phyloP scores from a whole-genome alignment of 805 yeast species.

The Brettanomyces bruxellensis region DNA sequence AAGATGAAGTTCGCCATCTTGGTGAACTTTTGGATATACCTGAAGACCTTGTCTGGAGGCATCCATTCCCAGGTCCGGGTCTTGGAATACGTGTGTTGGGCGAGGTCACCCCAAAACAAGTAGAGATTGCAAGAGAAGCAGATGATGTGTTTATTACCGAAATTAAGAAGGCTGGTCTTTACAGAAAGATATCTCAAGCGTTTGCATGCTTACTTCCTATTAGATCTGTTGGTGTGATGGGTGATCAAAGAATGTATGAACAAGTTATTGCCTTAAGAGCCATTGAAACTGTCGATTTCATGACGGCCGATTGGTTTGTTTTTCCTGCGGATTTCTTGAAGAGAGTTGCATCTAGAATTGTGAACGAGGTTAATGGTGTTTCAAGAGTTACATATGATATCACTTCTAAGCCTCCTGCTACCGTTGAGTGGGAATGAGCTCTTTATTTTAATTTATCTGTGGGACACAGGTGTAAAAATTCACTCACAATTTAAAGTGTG shows the following conservation, averaged over 20 bases:
- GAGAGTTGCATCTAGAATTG: conserved; percentile 89
- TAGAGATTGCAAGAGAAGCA: conserved; percentile 95
- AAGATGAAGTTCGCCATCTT: conserved; percentile 95
- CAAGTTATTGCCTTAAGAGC: conserved; percentile 99
- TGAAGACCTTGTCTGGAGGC: conserved; percentile 98
- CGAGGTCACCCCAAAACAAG: conserved; percentile 89
- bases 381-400: conserved; percentile 98
- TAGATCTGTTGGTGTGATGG: conserved; percentile 98
- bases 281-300: conserved; percentile 93
- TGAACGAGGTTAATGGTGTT: conserved; percentile 97
- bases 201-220: conserved; percentile 96
- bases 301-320: conserved; percentile 99
- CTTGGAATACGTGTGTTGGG: conserved; percentile 97
- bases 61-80: conserved; percentile 99
- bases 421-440: conserved; percentile 95
- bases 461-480: neutral
- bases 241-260: conserved; percentile 98
- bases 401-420: conserved; percentile 99
- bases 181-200: conserved; percentile 91
- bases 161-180: conserved; percentile 86
- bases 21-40: conserved; percentile 95
- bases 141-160: conserved; percentile 94
- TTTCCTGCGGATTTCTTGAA: conserved; percentile 90
- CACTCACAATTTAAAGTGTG: neutral
- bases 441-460: neutral